phyloP scores from a whole-genome alignment of 345 rosid genomes.

The Aquilaria sinensis region DNA sequence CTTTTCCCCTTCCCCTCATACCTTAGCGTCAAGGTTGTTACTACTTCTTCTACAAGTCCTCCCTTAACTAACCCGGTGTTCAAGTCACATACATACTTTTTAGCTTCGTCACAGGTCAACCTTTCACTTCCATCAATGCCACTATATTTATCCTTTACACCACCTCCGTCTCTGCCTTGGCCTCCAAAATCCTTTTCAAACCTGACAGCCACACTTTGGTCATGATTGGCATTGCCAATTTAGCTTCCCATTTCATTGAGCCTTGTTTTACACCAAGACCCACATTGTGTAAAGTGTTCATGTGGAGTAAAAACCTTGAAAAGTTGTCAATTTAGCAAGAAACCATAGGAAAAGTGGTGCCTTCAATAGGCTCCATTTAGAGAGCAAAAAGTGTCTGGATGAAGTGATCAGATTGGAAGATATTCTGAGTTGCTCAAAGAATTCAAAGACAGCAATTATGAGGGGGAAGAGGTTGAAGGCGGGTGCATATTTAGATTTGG shows the following conservation, averaged over 20 bases:
- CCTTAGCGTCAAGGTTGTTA: slow-evolving; percentile 88
- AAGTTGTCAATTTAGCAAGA: slow-evolving; percentile 47
- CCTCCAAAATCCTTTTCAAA: slow-evolving; percentile 56
- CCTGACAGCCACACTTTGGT: slow-evolving; percentile 48
- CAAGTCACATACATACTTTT: slow-evolving; percentile 79
- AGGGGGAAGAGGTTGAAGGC: slow-evolving; percentile 54
- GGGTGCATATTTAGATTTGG: slow-evolving; percentile 85
- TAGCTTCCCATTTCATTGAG: slow-evolving; percentile 81
- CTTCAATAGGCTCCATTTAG: slow-evolving; percentile 32
- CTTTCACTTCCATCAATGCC: slow-evolving; percentile 63
- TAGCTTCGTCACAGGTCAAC: slow-evolving; percentile 68
- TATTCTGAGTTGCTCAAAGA: slow-evolving; percentile 86
- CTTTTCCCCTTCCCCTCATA: slow-evolving; percentile 58
- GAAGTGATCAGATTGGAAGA: slow-evolving; percentile 57
- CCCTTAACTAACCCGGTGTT: slow-evolving; percentile 57
- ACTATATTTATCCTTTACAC: slow-evolving; percentile 71
- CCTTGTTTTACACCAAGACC: slow-evolving; percentile 64
- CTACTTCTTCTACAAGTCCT: slow-evolving; percentile 73
- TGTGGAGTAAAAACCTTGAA: slow-evolving; percentile 70
- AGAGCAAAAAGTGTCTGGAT: slow-evolving; percentile 42
- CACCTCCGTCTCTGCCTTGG: slow-evolving; percentile 70
- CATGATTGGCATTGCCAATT: slow-evolving; percentile 81
- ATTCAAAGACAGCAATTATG: slow-evolving; percentile 55
- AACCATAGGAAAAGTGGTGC: slow-evolving; percentile 25
- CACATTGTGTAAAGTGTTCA: slow-evolving; percentile 47